phyloP scores from a whole-genome alignment of 1,284 basidiomycete genomes.

The Rugosomyces carneus region DNA sequence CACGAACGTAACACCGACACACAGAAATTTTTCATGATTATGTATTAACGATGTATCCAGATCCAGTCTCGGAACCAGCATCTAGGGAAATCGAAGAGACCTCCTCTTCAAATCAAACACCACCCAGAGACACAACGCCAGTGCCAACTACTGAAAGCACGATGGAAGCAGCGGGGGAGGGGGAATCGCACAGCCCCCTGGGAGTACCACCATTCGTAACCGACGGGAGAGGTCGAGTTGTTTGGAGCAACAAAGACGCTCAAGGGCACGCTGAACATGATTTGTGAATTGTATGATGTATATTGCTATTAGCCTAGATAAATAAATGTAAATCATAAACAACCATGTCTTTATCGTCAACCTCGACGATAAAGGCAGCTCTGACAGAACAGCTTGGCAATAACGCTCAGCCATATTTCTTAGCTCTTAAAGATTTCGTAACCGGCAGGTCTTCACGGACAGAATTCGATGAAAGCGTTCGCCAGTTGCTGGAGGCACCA shows the following conservation, averaged over 20 bases:
- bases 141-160: not conserved
- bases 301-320: not conserved
- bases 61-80: conserved; percentile 2
- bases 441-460: conserved; percentile 60
- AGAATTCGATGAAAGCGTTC: conserved; percentile 71
- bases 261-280: not conserved
- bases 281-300: not conserved
- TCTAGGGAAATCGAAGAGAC: not conserved
- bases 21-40: not conserved
- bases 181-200: not conserved
- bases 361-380: conserved; percentile 65
- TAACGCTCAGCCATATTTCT: conserved; percentile 59
- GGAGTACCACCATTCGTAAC: conserved; percentile 52
- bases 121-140: not conserved
- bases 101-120: not conserved
- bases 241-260: conserved; percentile 42
- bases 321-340: conserved; percentile 13
- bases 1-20: conserved; percentile 16
- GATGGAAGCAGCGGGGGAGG: not conserved
- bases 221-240: conserved; percentile 46
- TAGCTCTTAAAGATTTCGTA: conserved; percentile 57
- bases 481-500: conserved; percentile 55
- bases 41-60: too few species aligned
- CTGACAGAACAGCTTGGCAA: conserved; percentile 54
- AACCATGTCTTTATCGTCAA: conserved; percentile 71